Evolutionary conservation across 1,284 basidiomycete genomes (phyloP).

Genomic region (Anthracocystis walkeri): DNA sequence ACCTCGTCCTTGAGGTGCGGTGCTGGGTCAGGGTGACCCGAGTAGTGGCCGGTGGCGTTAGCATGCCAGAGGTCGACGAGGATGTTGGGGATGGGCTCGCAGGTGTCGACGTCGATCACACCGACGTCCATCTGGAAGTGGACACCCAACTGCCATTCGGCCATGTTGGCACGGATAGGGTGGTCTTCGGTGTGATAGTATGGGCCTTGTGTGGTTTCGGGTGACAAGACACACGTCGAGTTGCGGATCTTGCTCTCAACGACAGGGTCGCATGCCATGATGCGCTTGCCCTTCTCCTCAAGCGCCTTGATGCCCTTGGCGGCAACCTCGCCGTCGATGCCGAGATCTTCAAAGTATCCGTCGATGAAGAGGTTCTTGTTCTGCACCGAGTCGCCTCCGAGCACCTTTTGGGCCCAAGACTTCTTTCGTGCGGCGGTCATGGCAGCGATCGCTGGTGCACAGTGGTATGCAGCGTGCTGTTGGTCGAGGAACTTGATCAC

Average conservation of each 20-base stretch:
- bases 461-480: constrained; percentile 70
- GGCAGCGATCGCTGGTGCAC: constrained; percentile 69
- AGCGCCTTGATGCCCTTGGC: constrained; percentile 52
- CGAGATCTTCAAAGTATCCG: constrained; percentile 63
- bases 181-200: constrained; percentile 72
- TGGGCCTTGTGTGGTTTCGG: constrained; percentile 71
- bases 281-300: constrained; percentile 56
- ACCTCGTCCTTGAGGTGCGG: constrained; percentile 69
- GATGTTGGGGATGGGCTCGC: constrained; percentile 77
- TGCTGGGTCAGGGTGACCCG: constrained; percentile 71
- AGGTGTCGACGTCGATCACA: constrained; percentile 80
- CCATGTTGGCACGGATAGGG: constrained; percentile 73
- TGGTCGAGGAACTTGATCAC: constrained; percentile 63
- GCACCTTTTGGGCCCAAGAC: constrained; percentile 62
- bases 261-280: constrained; percentile 66
- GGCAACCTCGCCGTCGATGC: constrained; percentile 44
- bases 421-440: constrained; percentile 67
- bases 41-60: constrained; percentile 70
- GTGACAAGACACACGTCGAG: constrained; percentile 70
- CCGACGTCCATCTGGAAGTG: constrained; percentile 76
- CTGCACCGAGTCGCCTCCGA: constrained; percentile 59
- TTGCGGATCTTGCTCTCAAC: constrained; percentile 67
- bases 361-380: constrained; percentile 70
- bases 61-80: constrained; percentile 79
- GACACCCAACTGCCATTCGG: constrained; percentile 74